Base-by-base conservation (phyloP, 73 alveolate species). In the Paramecium primaurelia region DNA sequence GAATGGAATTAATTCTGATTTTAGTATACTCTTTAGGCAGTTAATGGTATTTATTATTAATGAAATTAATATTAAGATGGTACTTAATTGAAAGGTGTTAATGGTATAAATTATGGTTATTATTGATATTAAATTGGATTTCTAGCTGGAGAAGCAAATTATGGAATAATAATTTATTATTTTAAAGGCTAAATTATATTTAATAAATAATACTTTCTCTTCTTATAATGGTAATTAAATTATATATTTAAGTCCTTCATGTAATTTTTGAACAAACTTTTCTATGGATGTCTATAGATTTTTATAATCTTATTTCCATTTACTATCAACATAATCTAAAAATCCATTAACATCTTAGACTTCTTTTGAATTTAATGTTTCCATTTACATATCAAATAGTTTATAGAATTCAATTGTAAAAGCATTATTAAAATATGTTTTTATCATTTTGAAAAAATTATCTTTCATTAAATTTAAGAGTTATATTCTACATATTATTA, bases 271-370 rank as follows among this genome's bases (percentile, higher is more conserved):
- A 45, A 80, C 75, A 28, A 80, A 80, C 18, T 49, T 80, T 47
- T 80, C 91, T 10, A 80, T 80, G 8, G 91, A 42, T 32, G 10
- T 5, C 6, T 22, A 25, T 6, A 80, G 49, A 18, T 80, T 80
- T 14, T 49, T 44, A 49, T 80, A 80, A 47, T 80, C 91, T 45
- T 80, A 49, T 47, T 80, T 80, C 91, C 91, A 80, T 80, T 80
- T 80, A 8, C 77, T 26, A 45, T 80, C 91, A 8, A 80, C 91
- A 45, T 80, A 80, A 49, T 45, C 91, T 26, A 80, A 49, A 80
- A 80, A 80, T 44, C 91, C 91, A 42, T 42, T 49, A 0, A 49
- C 75, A 80, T 80, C 91, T 47, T 80, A n/a, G 12, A 80, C 91
- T 14, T 80, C 91, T 28, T 49, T 80, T 8, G 37, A 80, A 80